Percentiles rank a stretch among this genome's conserved stretches.
These are phyloP conservation scores for Petunia hybrid DNA, from an alignment of 305 asterid species.

Conservation along the genomic window DNA sequence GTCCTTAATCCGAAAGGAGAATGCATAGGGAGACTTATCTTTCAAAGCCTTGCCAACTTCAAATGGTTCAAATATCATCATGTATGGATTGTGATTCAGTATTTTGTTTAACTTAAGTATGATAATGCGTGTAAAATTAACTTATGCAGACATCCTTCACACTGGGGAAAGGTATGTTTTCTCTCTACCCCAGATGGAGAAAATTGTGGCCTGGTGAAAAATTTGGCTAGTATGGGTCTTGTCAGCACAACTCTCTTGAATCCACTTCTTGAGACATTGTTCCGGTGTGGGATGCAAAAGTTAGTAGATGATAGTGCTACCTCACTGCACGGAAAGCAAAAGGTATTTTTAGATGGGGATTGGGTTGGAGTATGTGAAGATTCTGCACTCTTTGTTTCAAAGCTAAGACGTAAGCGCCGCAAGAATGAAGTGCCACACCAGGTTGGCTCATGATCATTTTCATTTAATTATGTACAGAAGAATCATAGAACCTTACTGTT, in stretches of 20 bases:
- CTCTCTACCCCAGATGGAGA: constrained; percentile 99
- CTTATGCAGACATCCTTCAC: constrained; percentile 87
- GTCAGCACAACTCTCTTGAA: constrained; percentile 66
- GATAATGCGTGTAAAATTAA: constrained; percentile 37
- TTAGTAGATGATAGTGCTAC: constrained; percentile 60
- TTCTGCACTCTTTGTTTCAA: constrained; percentile 71
- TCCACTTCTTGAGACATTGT: constrained; percentile 54
- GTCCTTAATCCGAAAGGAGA: not conserved
- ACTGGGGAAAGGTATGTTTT: constrained; percentile 94
- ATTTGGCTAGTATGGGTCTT: constrained; percentile 88
- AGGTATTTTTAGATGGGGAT: constrained; percentile 85
- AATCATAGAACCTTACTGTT: constrained; percentile 6
- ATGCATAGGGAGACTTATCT: not conserved
- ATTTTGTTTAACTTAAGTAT: constrained; percentile 30
- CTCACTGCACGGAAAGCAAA: constrained; percentile 58
- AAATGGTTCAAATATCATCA: not conserved
- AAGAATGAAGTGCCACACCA: constrained; percentile 64
- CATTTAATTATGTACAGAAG: constrained; percentile 28
- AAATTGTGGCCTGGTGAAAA: constrained; percentile 95
- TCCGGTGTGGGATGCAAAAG: constrained; percentile 76
- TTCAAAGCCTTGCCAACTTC: not conserved
- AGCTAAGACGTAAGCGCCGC: constrained; percentile 78
- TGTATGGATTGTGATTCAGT: not conserved
- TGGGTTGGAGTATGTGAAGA: constrained; percentile 88
- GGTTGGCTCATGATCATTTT: constrained; percentile 55